Base-by-base conservation (phyloP, 2,329 filamentous ascomycete species). In the Magnaporthales sp. region DNA sequence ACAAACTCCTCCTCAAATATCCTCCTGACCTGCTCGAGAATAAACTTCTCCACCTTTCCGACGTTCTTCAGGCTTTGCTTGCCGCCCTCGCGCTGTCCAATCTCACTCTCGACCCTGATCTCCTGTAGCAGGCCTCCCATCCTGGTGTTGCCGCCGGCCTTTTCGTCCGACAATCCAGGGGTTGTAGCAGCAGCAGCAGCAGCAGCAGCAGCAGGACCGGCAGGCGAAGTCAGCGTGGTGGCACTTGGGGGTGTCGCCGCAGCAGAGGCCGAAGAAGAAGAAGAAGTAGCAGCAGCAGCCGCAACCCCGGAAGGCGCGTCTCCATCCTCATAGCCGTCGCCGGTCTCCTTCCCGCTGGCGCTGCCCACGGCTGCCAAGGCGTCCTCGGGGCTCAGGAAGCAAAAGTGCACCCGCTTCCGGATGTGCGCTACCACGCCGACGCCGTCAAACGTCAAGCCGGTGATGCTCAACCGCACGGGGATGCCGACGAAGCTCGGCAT, bases 1-100 rank as follows among this genome's bases (percentile, higher is more conserved):
- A 98, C 93, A 79, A 98, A 95, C 77, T 99, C 95, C 75, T 98
- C 95, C 78, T 99, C 95, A 74, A 99, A 98, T 72, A 99, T 98
- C 74, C 93, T 87, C 75, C 94, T 88, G 69, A 99, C 95, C 78
- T 98, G 94, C 76, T 98, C 94, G 68, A 99, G 83, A 67, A 99
- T 92, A 76, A 99, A 99, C 73, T 92, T 91, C 80, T 99, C 95
- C 67, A 99, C 95, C 82, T 99, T 99, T 68, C 95, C 94, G 64
- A 99, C 94, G 76, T 99, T 99, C 83, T 97, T 98, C 68, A 99
- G 80, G 62, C 94, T 95, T 80, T 97, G 94, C 79, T 95, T 97
- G 29, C 92, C 92, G 68, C 91, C 89, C 73, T 96, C 93, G 70
- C 93, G 88, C 76, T 95, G 90, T 7, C 95, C 95, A 76, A 99